phyloP scores from a whole-genome alignment of 2,329 filamentous ascomycete species.

The Clonostachys byssicola region DNA sequence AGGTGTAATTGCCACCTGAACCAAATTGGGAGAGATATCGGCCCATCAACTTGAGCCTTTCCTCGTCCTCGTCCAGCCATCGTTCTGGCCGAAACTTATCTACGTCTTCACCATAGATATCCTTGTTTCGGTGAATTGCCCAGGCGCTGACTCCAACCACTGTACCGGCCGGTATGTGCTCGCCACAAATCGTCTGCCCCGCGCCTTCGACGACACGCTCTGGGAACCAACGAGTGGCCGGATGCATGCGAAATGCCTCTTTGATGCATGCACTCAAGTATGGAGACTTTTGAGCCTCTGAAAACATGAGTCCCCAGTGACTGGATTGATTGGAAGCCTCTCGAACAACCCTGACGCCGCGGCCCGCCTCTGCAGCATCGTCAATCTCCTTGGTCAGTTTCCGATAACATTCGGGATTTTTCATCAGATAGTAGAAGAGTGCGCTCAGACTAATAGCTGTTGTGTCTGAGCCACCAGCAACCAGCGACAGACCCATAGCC shows the following conservation, averaged over 20 bases:
- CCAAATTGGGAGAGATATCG: constrained; percentile 68
- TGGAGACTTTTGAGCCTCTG: constrained; percentile 31
- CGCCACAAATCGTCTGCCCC: constrained; percentile 31
- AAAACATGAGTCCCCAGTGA: constrained; percentile 34
- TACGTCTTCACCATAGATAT: constrained; percentile 23
- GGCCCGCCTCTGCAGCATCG: constrained; percentile 11
- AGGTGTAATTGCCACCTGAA: constrained; percentile 60
- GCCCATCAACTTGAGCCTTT: constrained; percentile 17
- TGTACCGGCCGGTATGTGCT: constrained; percentile 20
- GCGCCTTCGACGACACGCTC: constrained; percentile 39
- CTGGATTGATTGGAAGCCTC: constrained; percentile 39
- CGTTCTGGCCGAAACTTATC: constrained; percentile 31
- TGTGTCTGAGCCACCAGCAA: constrained; percentile 35
- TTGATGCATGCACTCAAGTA: constrained; percentile 52
- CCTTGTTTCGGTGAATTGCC: constrained; percentile 23
- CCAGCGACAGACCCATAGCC: neutral
- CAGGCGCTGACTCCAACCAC: constrained; percentile 28
- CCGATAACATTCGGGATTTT: constrained; percentile 12
- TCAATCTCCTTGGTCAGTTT: constrained; percentile 16
- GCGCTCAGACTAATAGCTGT: constrained; percentile 41
- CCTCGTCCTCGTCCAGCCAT: constrained; percentile 24
- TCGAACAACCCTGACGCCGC: constrained; percentile 6
- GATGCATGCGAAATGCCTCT: constrained; percentile 45
- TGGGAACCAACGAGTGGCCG: constrained; percentile 40
- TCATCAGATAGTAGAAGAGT: constrained; percentile 37